Evolutionary conservation across 495 filamentous ascomycete genomes (phyloP), one percentile per base, ranked within the genome.

Genomic region (Penicillium parvum): DNA sequence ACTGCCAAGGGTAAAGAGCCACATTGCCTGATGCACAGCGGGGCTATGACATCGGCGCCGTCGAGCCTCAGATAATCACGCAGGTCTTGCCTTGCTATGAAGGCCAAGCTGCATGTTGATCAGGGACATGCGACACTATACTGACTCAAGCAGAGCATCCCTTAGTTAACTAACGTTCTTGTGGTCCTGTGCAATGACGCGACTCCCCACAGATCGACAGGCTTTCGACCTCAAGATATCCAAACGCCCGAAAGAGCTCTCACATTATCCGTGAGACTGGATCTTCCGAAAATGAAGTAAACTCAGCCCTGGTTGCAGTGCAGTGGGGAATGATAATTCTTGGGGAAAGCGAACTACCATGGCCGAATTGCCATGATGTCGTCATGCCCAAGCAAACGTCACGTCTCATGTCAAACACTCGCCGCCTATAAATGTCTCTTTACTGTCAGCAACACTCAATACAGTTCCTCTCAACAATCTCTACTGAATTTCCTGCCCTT

Each of bases 351-450:
- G 3, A 18, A 2, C 1, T 27, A 16, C 35, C 41, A 43, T 44
- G 45, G 43, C 30, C 25, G 15, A 26, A 25, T 21, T 26, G 20
- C 39, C 21, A 14, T 9, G 15, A 52, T 52, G 52, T 41, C 48
- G 52, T 55, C 52, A 52, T 55, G 10, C 20, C 32, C 7, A 22
- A n/a, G 34, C 23, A 46, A 37, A 52, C 52, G 52, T 44, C 48
- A 55, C 49, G 19, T 5, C 10, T 20, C 12, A 30, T 32, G 11
- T 29, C 15, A 39, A 32, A 27, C 14, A n/a, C n/a, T n/a, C n/a
- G 21, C 37, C 34, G 8, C 4, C 10, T 37, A n/a, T n/a, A n/a
- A n/a, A n/a, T n/a, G n/a, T n/a, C n/a, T n/a, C n/a, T n/a, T n/a
- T n/a, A n/a, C n/a, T n/a, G n/a, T n/a, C n/a, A n/a, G n/a, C n/a